These are phyloP conservation scores for Stagonosporopsis tanaceti DNA, from an alignment of 2,329 filamentous ascomycete species.

Conservation along the genomic window DNA sequence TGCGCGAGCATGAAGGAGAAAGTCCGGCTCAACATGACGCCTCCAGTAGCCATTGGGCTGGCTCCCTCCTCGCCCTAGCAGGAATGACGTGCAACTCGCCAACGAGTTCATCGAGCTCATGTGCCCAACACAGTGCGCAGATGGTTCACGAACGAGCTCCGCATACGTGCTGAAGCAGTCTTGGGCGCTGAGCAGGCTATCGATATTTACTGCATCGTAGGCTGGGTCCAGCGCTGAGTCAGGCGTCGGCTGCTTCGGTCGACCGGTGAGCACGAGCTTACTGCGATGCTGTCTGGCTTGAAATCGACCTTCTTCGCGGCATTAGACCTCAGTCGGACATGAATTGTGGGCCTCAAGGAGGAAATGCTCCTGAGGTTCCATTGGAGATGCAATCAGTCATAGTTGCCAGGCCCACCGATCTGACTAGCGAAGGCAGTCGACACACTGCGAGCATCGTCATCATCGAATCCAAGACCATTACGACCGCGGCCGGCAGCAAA, in stretches of 20 bases:
- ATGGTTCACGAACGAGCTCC: background rate
- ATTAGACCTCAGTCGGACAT: slow-evolving; percentile 5
- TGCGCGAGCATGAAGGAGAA: slow-evolving; percentile 2
- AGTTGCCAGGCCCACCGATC: slow-evolving; percentile 72
- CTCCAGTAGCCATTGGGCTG: background rate
- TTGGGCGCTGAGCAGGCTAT: slow-evolving; percentile 1
- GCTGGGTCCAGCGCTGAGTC: slow-evolving; percentile 6
- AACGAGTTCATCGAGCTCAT: background rate
- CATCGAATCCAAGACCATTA: slow-evolving; percentile 61
- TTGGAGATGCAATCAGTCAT: slow-evolving; percentile 59
- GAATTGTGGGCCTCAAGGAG: slow-evolving; percentile 6
- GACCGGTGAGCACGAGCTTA: slow-evolving; percentile 1
- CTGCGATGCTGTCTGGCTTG: slow-evolving; percentile 3
- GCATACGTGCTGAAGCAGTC: background rate
- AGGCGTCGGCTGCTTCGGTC: background rate
- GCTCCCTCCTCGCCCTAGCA: background rate
- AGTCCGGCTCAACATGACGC: background rate
- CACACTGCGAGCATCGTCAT: slow-evolving; percentile 95
- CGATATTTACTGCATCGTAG: slow-evolving; percentile 13
- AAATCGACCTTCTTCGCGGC: background rate
- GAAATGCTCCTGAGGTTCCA: slow-evolving; percentile 13
- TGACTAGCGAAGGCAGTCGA: slow-evolving; percentile 97
- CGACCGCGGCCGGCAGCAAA: slow-evolving; percentile 55
- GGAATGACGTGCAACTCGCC: background rate
- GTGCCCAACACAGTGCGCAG: background rate